phyloP scores from a whole-genome alignment of 75 land plant species.

The Sequoiadendron giganteum region DNA sequence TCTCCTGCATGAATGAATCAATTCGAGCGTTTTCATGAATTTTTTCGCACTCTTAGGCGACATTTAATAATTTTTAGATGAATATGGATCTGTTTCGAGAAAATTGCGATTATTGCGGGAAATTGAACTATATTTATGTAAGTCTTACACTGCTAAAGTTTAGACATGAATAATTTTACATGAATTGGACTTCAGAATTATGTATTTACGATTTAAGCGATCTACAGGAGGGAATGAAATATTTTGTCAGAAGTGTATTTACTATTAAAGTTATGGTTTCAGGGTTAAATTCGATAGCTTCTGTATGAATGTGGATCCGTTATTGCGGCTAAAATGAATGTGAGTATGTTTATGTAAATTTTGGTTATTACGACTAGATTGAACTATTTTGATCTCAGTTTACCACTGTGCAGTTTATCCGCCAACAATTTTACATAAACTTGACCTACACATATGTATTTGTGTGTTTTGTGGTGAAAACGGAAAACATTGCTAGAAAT shows the following conservation, averaged over 20 bases:
- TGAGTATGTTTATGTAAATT: not conserved
- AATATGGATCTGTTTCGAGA: not conserved
- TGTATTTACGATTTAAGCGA: not conserved
- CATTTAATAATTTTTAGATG: not conserved
- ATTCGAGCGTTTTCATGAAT: not conserved
- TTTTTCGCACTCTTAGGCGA: not conserved
- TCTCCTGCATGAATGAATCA: not conserved
- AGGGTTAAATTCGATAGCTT: not conserved
- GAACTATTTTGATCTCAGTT: not conserved
- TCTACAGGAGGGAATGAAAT: no score
- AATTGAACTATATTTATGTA: not conserved
- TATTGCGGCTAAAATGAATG: no score
- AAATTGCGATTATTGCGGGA: not conserved
- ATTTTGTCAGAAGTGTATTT: no score
- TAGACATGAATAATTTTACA: not conserved
- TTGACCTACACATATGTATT: not conserved
- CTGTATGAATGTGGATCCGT: not conserved
- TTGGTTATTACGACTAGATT: not conserved
- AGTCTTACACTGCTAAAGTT: not conserved
- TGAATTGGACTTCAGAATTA: not conserved
- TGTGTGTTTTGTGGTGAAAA: not conserved
- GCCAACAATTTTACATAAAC: not conserved
- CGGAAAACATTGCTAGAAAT: not conserved
- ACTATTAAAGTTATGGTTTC: no score
- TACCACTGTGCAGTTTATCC: not conserved